phyloP scores from a whole-genome alignment of 1,284 basidiomycete species.

The Albatrellus sp. region DNA sequence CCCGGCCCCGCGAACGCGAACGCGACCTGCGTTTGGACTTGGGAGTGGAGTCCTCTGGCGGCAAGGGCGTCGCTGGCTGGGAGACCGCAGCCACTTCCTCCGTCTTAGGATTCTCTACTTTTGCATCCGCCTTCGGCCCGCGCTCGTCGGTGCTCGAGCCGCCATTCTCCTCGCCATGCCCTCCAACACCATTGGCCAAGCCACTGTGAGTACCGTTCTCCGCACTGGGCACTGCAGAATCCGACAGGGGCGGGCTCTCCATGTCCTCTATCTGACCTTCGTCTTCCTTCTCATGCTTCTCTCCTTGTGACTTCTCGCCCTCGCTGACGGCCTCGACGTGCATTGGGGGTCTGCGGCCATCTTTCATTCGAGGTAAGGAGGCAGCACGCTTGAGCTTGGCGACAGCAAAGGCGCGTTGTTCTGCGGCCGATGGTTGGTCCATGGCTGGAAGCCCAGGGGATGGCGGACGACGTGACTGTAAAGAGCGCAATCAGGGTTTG shows the following conservation, averaged over 20 bases:
- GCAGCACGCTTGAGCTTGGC: constrained; percentile 83
- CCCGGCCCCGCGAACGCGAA: constrained; percentile 62
- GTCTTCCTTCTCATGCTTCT: constrained; percentile 14
- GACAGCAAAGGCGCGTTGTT: constrained; percentile 73
- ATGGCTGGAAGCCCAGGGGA: constrained; percentile 13
- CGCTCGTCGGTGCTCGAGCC: constrained; percentile 2
- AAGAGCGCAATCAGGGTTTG: background rate
- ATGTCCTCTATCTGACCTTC: constrained; percentile 8
- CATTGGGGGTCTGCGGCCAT: constrained; percentile 75
- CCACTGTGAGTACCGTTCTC: background rate
- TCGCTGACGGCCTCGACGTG: constrained; percentile 68
- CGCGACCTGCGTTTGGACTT: constrained; percentile 53
- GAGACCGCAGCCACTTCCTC: constrained; percentile 14
- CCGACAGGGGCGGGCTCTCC: constrained; percentile 5
- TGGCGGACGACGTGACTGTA: constrained; percentile 1
- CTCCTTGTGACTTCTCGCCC: constrained; percentile 44
- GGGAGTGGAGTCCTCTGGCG: constrained; percentile 17
- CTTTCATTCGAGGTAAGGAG: constrained; percentile 78
- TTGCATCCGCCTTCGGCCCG: constrained; percentile 12
- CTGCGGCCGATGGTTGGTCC: constrained; percentile 41
- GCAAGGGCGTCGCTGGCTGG: constrained; percentile 14
- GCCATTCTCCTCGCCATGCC: constrained; percentile 5
- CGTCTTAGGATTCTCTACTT: constrained; percentile 11
- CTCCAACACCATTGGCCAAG: background rate
- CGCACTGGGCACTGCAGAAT: constrained; percentile 1